Evolutionary conservation across 805 yeast species (phyloP).

Genomic region (Hanseniaspora valbyensis): DNA sequence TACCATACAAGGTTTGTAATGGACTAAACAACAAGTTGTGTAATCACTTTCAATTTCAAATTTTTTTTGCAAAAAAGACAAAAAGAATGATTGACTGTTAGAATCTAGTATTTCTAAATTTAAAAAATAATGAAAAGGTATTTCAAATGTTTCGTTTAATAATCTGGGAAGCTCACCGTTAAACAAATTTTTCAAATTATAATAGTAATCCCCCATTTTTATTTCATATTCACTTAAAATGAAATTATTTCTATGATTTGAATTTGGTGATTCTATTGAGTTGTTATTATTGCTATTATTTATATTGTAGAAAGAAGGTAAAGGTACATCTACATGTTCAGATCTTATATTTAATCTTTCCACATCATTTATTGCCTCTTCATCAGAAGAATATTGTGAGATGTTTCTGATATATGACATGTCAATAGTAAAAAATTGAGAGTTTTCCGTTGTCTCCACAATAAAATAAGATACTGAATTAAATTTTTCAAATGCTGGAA

Average conservation of each 20-base stretch:
- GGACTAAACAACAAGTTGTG: background rate
- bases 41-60: background rate
- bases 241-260: background rate
- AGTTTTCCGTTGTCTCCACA: background rate
- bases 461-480: background rate
- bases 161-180: slow-evolving; percentile 5
- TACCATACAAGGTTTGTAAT: background rate
- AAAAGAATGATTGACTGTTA: background rate
- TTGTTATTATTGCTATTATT: no score
- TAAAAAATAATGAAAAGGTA: background rate
- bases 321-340: background rate
- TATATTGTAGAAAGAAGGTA: no score
- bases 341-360: background rate
- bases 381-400: background rate
- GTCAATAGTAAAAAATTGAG: background rate
- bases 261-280: no score
- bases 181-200: slow-evolving; percentile 1
- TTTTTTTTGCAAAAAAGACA: no score
- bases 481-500: background rate
- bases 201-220: slow-evolving; percentile 3
- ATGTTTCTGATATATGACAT: slow-evolving; percentile 6
- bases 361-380: background rate
- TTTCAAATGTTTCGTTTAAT: background rate
- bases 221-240: slow-evolving; percentile 3
- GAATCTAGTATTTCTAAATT: background rate